phyloP scores from a whole-genome alignment of 805 yeast species.

The Clavispora asparagi region DNA sequence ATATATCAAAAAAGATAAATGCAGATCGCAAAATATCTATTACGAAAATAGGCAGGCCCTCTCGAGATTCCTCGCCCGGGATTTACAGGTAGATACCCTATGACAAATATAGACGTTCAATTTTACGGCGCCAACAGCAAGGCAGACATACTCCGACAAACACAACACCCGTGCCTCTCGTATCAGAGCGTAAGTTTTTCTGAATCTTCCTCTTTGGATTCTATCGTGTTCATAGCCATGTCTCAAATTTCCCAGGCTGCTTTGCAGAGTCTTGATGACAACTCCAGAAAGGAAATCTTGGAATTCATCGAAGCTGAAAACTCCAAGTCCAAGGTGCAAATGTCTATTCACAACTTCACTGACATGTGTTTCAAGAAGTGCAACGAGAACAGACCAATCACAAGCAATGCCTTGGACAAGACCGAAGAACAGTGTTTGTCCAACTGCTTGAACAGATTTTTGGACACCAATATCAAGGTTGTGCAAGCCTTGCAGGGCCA shows the following conservation, averaged over 20 bases:
- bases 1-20: background rate
- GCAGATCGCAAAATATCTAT: no score
- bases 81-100: no score
- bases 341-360: slow-evolving; percentile 82
- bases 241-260: slow-evolving; percentile 32
- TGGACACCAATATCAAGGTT: slow-evolving; percentile 82
- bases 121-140: no score
- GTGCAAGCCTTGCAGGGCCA: slow-evolving; percentile 51
- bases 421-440: slow-evolving; percentile 68
- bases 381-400: slow-evolving; percentile 42
- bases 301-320: slow-evolving; percentile 77
- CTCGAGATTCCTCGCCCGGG: no score
- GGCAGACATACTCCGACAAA: background rate
- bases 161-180: background rate
- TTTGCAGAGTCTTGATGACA: slow-evolving; percentile 49
- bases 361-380: slow-evolving; percentile 90
- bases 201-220: background rate
- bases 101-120: no score
- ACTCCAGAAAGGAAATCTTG: slow-evolving; percentile 67
- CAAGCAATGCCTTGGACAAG: slow-evolving; percentile 44
- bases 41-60: no score
- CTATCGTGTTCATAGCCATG: slow-evolving; percentile 14
- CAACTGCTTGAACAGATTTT: slow-evolving; percentile 79
- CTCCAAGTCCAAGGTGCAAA: slow-evolving; percentile 81
- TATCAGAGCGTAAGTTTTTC: background rate